These are phyloP conservation scores for Sextonia rubra DNA, from an alignment of 164 flowering plant genomes.

Conservation along the genomic window DNA sequence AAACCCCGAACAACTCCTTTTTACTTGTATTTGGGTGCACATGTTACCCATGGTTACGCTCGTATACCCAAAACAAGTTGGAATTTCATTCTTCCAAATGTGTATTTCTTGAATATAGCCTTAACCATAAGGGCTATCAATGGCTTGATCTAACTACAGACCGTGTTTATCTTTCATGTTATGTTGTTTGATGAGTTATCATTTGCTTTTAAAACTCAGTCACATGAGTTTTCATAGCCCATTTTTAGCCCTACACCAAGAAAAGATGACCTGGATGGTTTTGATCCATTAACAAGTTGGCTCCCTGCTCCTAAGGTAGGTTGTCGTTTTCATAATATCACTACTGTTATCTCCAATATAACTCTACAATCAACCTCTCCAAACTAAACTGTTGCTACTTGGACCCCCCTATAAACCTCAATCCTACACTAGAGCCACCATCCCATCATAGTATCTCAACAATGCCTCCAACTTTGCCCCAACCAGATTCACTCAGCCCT, in stretches of 20 bases:
- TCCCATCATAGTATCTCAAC: too few relatives aligned
- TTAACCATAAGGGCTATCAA: neutral
- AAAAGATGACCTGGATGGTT: neutral
- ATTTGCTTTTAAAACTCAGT: too few relatives aligned
- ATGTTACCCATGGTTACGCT: too few relatives aligned
- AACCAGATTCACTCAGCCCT: too few relatives aligned
- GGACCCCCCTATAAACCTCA: too few relatives aligned
- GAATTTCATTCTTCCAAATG: neutral
- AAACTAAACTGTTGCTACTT: too few relatives aligned
- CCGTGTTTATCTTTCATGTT: neutral
- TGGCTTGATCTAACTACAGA: neutral
- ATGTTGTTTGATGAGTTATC: neutral
- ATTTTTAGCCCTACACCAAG: neutral
- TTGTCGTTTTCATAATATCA: neutral
- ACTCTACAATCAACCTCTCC: neutral
- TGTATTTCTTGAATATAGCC: neutral
- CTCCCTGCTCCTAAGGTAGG: neutral
- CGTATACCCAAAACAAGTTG: too few relatives aligned
- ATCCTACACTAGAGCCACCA: too few relatives aligned
- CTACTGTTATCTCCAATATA: too few relatives aligned
- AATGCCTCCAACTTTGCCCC: too few relatives aligned
- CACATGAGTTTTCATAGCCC: too few relatives aligned
- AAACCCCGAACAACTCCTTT: neutral
- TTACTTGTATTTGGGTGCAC: neutral
- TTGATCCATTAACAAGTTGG: neutral